These are phyloP conservation scores for Trichoderma polysporum DNA, from an alignment of 2,329 filamentous ascomycete genomes.

Conservation along the genomic window DNA sequence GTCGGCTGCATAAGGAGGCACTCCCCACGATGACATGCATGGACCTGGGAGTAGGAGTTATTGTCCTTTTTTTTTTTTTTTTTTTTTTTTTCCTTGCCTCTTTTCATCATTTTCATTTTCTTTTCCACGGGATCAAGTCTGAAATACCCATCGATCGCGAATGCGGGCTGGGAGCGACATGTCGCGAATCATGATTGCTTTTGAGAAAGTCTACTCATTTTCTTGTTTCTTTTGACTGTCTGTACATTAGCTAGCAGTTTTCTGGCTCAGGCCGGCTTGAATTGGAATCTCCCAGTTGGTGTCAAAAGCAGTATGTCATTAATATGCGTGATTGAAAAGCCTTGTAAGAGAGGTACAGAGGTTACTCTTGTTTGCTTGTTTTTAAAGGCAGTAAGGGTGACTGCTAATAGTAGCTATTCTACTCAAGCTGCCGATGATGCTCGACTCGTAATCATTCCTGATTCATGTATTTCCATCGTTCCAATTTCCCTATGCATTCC, in stretches of 20 bases:
- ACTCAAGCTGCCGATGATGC: neutral
- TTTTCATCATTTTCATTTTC: neutral
- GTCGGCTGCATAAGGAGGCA: neutral
- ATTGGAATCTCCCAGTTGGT: constrained; percentile 12
- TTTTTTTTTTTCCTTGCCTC: neutral
- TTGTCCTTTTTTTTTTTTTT: neutral
- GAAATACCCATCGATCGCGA: constrained; percentile 20
- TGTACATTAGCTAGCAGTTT: constrained; percentile 17
- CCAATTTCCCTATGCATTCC: no score
- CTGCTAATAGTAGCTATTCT: neutral
- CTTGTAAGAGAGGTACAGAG: fast-evolving
- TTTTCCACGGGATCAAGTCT: constrained; percentile 9
- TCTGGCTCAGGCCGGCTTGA: neutral
- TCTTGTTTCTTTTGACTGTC: neutral
- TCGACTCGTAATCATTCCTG: neutral
- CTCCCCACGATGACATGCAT: constrained; percentile 14
- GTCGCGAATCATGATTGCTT: constrained; percentile 3
- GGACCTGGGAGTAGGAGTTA: constrained; percentile 17
- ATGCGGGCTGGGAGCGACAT: constrained; percentile 18
- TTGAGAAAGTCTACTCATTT: neutral
- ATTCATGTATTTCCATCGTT: no score
- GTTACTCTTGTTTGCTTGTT: neutral
- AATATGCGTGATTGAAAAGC: neutral
- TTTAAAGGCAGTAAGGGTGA: neutral
- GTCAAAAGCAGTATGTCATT: neutral